A percentile compares a stretch with the other conserved stretches of the same genome.
Evolutionary conservation across 352 stramenopile species (phyloP).

Genomic region (Phytophthora parvispora): DNA sequence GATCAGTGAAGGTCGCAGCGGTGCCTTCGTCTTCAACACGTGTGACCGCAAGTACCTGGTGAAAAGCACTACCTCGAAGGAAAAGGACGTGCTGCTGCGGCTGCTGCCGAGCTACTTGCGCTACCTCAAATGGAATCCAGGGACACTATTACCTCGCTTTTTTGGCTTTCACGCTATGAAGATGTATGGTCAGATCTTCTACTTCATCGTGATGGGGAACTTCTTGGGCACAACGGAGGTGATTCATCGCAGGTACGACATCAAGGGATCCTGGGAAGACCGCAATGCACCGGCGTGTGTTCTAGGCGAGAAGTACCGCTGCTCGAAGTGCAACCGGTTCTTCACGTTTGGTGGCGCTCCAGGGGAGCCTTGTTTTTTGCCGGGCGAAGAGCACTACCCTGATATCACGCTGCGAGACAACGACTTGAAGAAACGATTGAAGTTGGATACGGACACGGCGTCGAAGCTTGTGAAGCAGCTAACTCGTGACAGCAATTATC

Average conservation of each 20-base stretch:
- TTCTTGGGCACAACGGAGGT: conserved; percentile 85
- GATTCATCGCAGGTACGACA: conserved; percentile 92
- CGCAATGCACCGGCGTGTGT: conserved; percentile 85
- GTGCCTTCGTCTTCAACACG: conserved; percentile 93
- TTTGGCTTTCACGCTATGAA: conserved; percentile 92
- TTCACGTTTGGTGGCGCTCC: conserved; percentile 76
- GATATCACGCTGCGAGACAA: conserved; percentile 90
- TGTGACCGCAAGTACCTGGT: conserved; percentile 93
- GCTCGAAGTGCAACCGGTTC: conserved; percentile 88
- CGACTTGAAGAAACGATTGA: conserved; percentile 88
- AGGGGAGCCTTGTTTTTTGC: conserved; percentile 56
- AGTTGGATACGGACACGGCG: conserved; percentile 63
- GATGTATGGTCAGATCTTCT: conserved; percentile 93
- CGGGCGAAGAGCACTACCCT: conserved; percentile 79
- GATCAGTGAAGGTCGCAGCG: conserved; percentile 89
- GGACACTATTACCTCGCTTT: conserved; percentile 91
- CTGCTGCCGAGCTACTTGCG: conserved; percentile 87
- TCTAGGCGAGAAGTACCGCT: conserved; percentile 81
- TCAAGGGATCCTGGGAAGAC: conserved; percentile 94
- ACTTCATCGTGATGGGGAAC: conserved; percentile 95
- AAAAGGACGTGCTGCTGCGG: conserved; percentile 84
- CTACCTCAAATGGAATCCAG: conserved; percentile 92
- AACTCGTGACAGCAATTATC: conserved; percentile 85
- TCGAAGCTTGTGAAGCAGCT: conserved; percentile 82
- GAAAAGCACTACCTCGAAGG: conserved; percentile 86